phyloP scores from a whole-genome alignment of 192 early-diverging fungal species.

The Coemansia sp. region DNA sequence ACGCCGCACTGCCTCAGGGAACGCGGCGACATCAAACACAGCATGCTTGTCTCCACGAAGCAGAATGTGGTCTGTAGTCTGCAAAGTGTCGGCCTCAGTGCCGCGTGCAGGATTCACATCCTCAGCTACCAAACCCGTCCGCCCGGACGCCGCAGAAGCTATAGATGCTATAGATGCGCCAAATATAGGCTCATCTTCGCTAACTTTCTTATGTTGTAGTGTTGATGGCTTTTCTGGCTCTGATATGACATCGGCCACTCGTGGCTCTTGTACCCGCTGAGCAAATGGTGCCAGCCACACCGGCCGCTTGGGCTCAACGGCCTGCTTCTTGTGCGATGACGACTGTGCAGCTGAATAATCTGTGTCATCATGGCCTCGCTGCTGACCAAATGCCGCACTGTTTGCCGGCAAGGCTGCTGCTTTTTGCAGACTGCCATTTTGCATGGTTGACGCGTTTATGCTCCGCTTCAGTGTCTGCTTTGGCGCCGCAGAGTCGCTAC shows the following conservation, averaged over 20 bases:
- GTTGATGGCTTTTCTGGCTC: background rate
- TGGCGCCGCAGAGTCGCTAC: background rate
- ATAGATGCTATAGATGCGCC: background rate
- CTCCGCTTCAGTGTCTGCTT: constrained; percentile 7
- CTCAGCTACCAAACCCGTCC: background rate
- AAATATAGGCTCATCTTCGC: background rate
- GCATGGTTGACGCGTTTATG: background rate
- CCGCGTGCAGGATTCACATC: background rate
- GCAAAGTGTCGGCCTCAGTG: background rate
- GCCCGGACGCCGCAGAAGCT: background rate
- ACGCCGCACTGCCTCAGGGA: constrained; percentile 21
- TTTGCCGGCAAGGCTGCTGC: background rate
- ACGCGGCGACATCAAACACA: constrained; percentile 20
- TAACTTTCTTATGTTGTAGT: background rate
- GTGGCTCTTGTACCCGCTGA: background rate
- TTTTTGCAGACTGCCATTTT: background rate
- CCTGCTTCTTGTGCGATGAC: constrained; percentile 18
- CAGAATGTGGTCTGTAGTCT: background rate
- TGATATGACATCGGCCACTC: background rate
- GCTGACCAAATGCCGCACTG: background rate
- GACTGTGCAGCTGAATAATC: background rate
- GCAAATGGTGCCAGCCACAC: constrained; percentile 15
- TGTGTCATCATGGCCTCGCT: background rate
- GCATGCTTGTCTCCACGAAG: constrained; percentile 37
- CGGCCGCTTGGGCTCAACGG: constrained; percentile 5